Base-by-base conservation (phyloP, 352 stramenopile genomes). In the Phytopythium oedochilum region DNA sequence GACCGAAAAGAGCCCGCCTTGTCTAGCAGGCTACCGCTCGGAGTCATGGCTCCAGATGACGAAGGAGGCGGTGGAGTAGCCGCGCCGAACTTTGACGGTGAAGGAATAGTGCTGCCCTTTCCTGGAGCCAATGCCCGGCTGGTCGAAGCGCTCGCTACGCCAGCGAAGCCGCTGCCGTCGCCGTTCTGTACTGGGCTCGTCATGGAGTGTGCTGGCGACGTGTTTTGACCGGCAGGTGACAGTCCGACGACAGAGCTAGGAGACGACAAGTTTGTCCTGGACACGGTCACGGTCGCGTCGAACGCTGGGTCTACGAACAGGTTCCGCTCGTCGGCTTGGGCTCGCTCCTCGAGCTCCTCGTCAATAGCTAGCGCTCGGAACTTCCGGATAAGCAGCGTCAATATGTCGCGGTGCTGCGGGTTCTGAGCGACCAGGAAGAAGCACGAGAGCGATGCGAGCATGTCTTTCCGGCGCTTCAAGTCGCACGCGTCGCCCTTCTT, bases 391-490 rank as follows among this genome's bases (percentile, higher is more conserved):
- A 93, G 52, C 10, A 86, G 50, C 23, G 81, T 71, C 36, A 93
- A 35, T 40, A 92, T 93, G 43, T 92, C 83, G 5, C 83, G 81
- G 48, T 93, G 81, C 50, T 93, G 78, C 18, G 69, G 71, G 32
- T 91, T 93, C 64, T 86, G 83, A 2, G 83, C 80, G 23, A 90
- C 68, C 34, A 93, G 50, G 32, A 90, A 88, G 58, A 89, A 89
- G 25, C 81, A 91, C 8, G 83, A 91, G 4, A 89, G 54, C 20
- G 67, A 55, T 8, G 61, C 57, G 5, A 93, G 59, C 29, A 76
- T 61, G 12, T 49, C 29, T 22, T 70, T 64, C 17, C 66, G 69
- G 6, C 62, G 64, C 53, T 85, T 85, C 18, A 90, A 32, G 34
- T 88, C 73, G 54, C 83, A 93, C 9, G 65, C 59, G 56, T 93